Conservation (phyloP, 2,329 filamentous ascomycete species). For the Didymella arachidicola region DNA sequence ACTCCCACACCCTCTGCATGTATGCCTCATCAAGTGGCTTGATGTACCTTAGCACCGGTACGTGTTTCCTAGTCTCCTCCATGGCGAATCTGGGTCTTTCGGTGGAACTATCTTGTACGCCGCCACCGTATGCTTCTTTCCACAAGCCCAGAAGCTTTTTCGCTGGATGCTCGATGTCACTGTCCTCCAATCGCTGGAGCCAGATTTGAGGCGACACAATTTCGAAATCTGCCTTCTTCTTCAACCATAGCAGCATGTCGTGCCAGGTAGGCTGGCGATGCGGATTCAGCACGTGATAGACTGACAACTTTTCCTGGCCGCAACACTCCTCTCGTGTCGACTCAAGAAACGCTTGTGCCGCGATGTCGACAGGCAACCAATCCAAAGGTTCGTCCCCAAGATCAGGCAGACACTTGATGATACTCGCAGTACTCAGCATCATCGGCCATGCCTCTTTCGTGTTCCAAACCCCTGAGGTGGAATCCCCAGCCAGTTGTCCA, state of each 20-base stretch:
- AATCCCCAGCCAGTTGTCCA: conserved; percentile 52
- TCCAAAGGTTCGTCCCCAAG: conserved; percentile 39
- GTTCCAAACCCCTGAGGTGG: conserved; percentile 40
- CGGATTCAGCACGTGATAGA: conserved; percentile 62
- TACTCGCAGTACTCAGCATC: conserved; percentile 44
- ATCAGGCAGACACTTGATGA: conserved; percentile 43
- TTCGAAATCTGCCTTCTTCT: conserved; percentile 50
- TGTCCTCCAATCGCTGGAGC: conserved; percentile 52
- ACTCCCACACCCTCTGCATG: conserved; percentile 55
- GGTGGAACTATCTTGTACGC: conserved; percentile 4
- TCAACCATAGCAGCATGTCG: conserved; percentile 58
- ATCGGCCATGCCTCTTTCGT: conserved; percentile 48
- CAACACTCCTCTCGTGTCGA: conserved; percentile 38
- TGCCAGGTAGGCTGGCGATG: conserved; percentile 55
- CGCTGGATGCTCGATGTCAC: conserved; percentile 53
- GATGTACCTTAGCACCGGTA: conserved; percentile 49
- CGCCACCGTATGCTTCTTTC: conserved; percentile 53
- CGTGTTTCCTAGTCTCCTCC: conserved; percentile 41
- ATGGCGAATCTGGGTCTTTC: conserved; percentile 46
- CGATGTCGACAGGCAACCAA: conserved; percentile 47
- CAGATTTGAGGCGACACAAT: conserved; percentile 54
- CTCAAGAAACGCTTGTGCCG: conserved; percentile 58
- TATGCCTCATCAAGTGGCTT: conserved; percentile 55
- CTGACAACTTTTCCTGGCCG: conserved; percentile 27
- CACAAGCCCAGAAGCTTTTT: conserved; percentile 60